Percentiles rank a stretch among this genome's conserved stretches.
Evolutionary conservation across 2,329 filamentous ascomycete species (phyloP).

Genomic region (Aplosporella prunicola): DNA sequence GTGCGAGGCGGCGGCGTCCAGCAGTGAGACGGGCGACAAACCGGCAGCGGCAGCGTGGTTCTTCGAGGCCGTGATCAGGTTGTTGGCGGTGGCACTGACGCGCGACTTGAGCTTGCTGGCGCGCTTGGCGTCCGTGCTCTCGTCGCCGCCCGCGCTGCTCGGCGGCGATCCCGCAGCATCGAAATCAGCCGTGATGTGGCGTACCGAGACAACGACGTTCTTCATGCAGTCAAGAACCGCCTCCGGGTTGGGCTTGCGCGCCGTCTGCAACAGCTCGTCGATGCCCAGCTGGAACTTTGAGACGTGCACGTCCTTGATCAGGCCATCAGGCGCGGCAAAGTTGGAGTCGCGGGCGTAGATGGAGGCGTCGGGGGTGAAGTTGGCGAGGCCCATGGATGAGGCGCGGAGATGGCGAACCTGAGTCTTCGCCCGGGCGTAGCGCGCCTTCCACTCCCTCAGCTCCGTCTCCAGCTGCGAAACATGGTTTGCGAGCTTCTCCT

Average conservation of each 20-base stretch:
- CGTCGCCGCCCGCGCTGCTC: slow-evolving; percentile 20
- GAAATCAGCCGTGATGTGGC: slow-evolving; percentile 76
- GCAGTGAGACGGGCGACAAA: slow-evolving; percentile 80
- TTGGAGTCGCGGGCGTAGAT: slow-evolving; percentile 56
- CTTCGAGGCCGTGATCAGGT: slow-evolving; percentile 87
- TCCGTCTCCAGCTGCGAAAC: slow-evolving; percentile 72
- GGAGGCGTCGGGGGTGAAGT: slow-evolving; percentile 54
- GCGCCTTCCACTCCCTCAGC: slow-evolving; percentile 79
- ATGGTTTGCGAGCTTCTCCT: slow-evolving; percentile 66
- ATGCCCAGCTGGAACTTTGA: slow-evolving; percentile 93
- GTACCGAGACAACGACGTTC: slow-evolving; percentile 69
- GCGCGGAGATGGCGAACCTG: slow-evolving; percentile 74
- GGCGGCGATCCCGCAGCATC: slow-evolving; percentile 43
- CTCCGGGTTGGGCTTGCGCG: slow-evolving; percentile 63
- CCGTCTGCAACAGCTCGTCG: slow-evolving; percentile 75
- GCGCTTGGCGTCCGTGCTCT: slow-evolving; percentile 35
- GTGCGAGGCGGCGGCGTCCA: slow-evolving; percentile 90
- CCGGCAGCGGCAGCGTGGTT: slow-evolving; percentile 78
- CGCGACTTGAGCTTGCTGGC: slow-evolving; percentile 65
- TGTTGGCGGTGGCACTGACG: slow-evolving; percentile 90
- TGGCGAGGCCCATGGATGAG: slow-evolving; percentile 65
- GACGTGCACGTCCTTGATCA: slow-evolving; percentile 84
- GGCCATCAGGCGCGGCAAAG: slow-evolving; percentile 57
- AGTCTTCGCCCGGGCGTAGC: slow-evolving; percentile 80
- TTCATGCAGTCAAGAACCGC: slow-evolving; percentile 81